These are phyloP conservation scores for Brasenia schreberi DNA, from an alignment of 164 flowering plant genomes.

Conservation along the genomic window DNA sequence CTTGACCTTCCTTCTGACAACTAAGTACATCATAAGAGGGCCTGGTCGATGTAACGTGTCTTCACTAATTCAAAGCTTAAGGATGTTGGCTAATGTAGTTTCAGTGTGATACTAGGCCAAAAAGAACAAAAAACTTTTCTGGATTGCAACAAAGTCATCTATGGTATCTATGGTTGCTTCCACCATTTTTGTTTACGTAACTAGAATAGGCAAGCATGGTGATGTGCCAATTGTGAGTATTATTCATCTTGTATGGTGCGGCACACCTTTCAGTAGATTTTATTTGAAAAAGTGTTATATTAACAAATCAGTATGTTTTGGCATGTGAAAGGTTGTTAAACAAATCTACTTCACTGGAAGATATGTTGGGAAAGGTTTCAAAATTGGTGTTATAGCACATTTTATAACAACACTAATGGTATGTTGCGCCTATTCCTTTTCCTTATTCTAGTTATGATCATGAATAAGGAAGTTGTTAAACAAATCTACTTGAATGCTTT, in stretches of 20 bases:
- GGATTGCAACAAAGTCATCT: conserved; percentile 29
- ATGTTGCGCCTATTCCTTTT: conserved; percentile 6
- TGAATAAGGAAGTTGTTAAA: too few species aligned
- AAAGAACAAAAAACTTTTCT: conserved; percentile 70
- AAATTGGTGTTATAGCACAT: conserved; percentile 71
- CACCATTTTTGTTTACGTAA: conserved; percentile 68
- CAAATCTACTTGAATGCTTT: background rate
- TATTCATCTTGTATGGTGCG: too few species aligned
- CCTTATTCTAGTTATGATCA: too few species aligned
- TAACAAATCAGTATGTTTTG: too few species aligned
- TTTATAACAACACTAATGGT: conserved; percentile 81
- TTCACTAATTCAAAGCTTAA: too few species aligned
- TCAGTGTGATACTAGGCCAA: conserved; percentile 41
- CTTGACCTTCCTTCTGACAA: conserved; percentile 53
- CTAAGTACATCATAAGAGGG: conserved; percentile 23
- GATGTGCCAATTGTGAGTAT: conserved; percentile 57
- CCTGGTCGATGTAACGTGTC: conserved; percentile 42
- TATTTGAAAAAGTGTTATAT: too few species aligned
- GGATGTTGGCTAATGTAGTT: too few species aligned
- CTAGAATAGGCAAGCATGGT: conserved; percentile 74
- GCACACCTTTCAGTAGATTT: too few species aligned
- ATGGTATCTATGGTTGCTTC: conserved; percentile 50
- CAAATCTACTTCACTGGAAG: conserved; percentile 57
- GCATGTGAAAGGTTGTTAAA: conserved; percentile 42
- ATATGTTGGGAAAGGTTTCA: conserved; percentile 43